Evolutionary conservation across 805 yeast species (phyloP), one percentile per base, ranked within the genome.

Genomic region (Myxozyma sirexii): DNA sequence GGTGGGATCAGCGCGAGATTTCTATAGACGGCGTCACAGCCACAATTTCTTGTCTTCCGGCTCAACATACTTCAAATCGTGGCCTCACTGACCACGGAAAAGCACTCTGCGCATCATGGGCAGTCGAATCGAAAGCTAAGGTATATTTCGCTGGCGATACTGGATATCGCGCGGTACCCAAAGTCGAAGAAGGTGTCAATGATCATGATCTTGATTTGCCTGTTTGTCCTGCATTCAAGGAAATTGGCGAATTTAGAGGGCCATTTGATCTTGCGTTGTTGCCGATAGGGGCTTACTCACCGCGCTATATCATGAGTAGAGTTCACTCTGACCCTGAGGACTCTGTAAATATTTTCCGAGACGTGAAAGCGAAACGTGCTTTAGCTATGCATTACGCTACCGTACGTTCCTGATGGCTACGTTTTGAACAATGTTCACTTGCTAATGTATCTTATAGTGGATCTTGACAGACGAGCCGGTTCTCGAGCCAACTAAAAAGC

Each of bases 1-100:
- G 97, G 97, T 92, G 98, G 98, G 91, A 90, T 52, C 75, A 80
- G 31, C 54, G 50, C n/a, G 60, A 44, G 5, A 29, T 61, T 37
- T n/a, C 52, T 6, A 52, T 57, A 15, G n/a, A 43, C 39, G 61
- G 59, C 24, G 38, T 48, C 21, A 39, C 24, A 1, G 60, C 59
- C 3, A 52, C 59, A 10, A n/a, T 56, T 10, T 38, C 56, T 3
- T 55, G 57, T 13, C 39, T 57, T 23, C 60, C 63, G 8, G 57
- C 57, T 17, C 63, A 61, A 45, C 65, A 61, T 42, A 49, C 35
- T 17, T 47, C 63, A 8, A 54, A 55, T 39, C 48, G 65, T 5
- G 15, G 39, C 17, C 17, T 48, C 15, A 15, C 35, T 5, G 65
- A 61, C 50, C 44, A 48, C 27, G 57, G 58, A 17, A 46, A 52